Evolutionary conservation across 257 asterid species (phyloP), one percentile per base, ranked within the genome.

Genomic region (Nicotiana tabacum): DNA sequence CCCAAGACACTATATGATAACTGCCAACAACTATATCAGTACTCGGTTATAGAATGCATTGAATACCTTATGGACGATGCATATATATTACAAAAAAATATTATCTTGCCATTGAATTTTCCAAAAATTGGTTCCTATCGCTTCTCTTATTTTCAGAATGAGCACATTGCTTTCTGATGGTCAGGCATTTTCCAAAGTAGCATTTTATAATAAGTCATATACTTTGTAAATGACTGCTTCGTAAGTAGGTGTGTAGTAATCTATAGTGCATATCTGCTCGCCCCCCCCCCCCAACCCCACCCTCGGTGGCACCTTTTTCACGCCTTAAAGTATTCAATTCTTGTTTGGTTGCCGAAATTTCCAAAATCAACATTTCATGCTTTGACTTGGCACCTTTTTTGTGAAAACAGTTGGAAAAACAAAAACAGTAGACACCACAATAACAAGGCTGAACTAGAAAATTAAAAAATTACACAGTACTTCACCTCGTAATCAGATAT

Each of bases 401-500:
- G 15, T 27, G 46, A 27, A 27, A 27, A 51, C 8, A 11, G 43
- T 76, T 53, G 9, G 64, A 51, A 13, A 76, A 27, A 24, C 43
- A 27, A 51, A 48, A 76, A 2, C 62, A 51, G 16, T 24, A 51
- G 9, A 48, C 61, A 72, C 60, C 37, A 48, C 8, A 68, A 74
- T 74, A 74, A 48, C 62, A 48, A 48, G 80, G 51, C 39, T 72
- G 7, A 29, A 74, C 43, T 27, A 48, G 27, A 51, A 74, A 27
- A 48, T 2, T 27, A 27, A 48, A 4, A 72, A 72, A 13, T 1
- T 76, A 76, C 2, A 24, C 64, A 80, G 77, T 51, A 43, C 9
- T 32, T 33, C 85, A 94, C 99, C 99, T 96, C 99, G 32, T 92
- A 90, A 87, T 96, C 99, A 72, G 95, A 88, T 85, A 96, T 94